phyloP scores from a whole-genome alignment of 768 basidiomycete species.

The Lentinula guzmanii region DNA sequence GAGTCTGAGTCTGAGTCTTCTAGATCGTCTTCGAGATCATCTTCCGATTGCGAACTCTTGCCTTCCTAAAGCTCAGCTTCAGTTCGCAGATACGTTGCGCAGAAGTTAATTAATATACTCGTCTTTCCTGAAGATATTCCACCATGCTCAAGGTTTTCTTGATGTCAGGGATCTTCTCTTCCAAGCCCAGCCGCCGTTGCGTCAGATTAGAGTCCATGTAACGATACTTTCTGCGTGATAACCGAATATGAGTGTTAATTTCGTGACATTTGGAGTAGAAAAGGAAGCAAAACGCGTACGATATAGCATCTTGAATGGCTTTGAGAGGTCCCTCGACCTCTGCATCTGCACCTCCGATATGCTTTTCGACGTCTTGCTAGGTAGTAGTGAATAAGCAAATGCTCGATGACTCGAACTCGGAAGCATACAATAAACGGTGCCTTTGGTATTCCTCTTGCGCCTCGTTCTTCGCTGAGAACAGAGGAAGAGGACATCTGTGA shows the following conservation, averaged over 20 bases:
- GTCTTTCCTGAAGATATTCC: conserved; percentile 65
- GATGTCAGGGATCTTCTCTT: conserved; percentile 96
- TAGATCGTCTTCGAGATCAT: conserved; percentile 48
- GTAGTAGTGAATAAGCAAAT: not conserved
- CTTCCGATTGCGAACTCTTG: conserved; percentile 38
- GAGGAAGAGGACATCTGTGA: not conserved
- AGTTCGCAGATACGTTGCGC: not conserved
- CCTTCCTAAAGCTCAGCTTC: conserved; percentile 45
- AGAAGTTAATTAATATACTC: conserved; percentile 37
- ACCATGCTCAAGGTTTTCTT: conserved; percentile 90
- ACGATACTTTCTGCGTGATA: conserved; percentile 81
- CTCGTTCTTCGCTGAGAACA: conserved; percentile 9
- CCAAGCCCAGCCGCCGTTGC: conserved; percentile 71
- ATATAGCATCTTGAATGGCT: conserved; percentile 86
- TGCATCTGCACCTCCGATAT: conserved; percentile 72
- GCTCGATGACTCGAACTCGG: not conserved
- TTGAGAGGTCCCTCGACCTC: conserved; percentile 76
- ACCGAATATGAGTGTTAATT: conserved; percentile 9
- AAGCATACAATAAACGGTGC: conserved; percentile 90
- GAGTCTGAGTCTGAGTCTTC: conserved; percentile 43
- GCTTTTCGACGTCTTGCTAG: conserved; percentile 83
- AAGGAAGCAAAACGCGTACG: conserved; percentile 49
- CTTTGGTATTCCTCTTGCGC: conserved; percentile 86
- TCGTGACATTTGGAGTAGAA: conserved; percentile 7
- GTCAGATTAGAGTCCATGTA: conserved; percentile 92